These are phyloP conservation scores for Mesembryanthemum crystallinum DNA, from an alignment of 148 eudicot species.

Conservation along the genomic window DNA sequence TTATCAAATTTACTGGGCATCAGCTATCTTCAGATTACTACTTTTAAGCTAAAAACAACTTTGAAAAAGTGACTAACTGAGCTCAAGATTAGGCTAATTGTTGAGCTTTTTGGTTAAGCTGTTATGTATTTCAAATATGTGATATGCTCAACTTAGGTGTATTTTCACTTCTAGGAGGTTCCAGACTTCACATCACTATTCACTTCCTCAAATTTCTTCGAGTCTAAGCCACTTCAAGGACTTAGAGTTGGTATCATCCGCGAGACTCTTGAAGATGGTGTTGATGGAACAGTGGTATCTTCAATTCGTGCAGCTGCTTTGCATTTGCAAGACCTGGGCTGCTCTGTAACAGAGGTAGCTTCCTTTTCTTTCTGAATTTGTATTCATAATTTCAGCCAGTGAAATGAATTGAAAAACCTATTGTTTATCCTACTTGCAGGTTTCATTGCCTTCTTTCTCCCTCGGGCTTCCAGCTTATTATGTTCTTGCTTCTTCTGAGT, in stretches of 20 bases:
- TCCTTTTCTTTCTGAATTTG: conserved; percentile 7
- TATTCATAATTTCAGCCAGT: conserved; percentile 1
- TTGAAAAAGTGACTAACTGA: not conserved
- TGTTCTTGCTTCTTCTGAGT: conserved; percentile 91
- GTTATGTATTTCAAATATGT: not conserved
- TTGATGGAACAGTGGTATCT: conserved; percentile 66
- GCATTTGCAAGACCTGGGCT: conserved; percentile 88
- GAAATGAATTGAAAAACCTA: not conserved
- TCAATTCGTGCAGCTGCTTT: conserved; percentile 67
- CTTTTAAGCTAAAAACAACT: not conserved
- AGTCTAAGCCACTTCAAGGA: conserved; percentile 84
- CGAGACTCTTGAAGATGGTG: conserved; percentile 89
- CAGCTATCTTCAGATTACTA: not conserved
- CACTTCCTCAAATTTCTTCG: conserved; percentile 46
- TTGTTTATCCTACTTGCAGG: conserved; percentile 41
- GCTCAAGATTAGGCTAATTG: not conserved
- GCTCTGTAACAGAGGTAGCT: conserved; percentile 76
- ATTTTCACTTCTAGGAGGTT: conserved; percentile 55
- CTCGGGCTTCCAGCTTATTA: conserved; percentile 97
- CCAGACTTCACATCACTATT: conserved; percentile 71
- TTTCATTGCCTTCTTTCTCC: conserved; percentile 90
- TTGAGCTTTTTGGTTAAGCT: not conserved
- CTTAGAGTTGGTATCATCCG: conserved; percentile 81
- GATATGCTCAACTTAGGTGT: conserved; percentile 19
- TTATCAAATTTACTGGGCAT: no score